These are phyloP conservation scores for Colletotrichum euphorbiae DNA, from an alignment of 2,329 filamentous ascomycete species.

Conservation along the genomic window DNA sequence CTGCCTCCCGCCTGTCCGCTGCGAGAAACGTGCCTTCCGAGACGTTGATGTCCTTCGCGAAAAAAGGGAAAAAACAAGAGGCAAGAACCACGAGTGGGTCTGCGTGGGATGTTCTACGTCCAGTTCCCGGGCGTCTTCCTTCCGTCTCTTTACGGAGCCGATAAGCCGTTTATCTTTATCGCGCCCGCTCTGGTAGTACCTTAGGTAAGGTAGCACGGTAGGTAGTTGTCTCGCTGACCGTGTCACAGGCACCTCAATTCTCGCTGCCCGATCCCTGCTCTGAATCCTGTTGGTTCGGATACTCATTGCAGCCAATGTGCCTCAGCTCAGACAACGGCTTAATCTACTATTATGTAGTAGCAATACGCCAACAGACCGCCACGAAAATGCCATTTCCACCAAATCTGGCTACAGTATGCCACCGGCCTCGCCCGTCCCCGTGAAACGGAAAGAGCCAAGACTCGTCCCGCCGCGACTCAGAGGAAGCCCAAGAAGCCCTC, in stretches of 20 bases:
- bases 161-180: not conserved
- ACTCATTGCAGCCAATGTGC: not conserved
- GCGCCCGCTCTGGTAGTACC: not conserved
- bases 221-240: conserved; percentile 23
- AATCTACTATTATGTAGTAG: not conserved
- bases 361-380: conserved; percentile 31
- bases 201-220: too few species aligned
- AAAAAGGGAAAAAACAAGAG: conserved; percentile 1
- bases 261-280: not conserved
- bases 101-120: conserved; percentile 29
- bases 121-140: not conserved
- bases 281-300: not conserved
- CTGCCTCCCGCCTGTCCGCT: not conserved
- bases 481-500: not conserved
- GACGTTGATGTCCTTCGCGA: not conserved
- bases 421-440: conserved; percentile 3
- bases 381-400: conserved; percentile 27
- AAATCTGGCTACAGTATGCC: conserved; percentile 23
- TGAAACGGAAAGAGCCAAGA: conserved; percentile 5
- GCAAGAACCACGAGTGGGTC: conserved; percentile 13
- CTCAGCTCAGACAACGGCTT: not conserved
- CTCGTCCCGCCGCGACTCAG: not conserved
- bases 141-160: conserved; percentile 23
- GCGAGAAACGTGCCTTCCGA: not conserved
- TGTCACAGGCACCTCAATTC: not conserved